phyloP scores from a whole-genome alignment of 805 yeast genomes.

The Metschnikowia picachoensis region DNA sequence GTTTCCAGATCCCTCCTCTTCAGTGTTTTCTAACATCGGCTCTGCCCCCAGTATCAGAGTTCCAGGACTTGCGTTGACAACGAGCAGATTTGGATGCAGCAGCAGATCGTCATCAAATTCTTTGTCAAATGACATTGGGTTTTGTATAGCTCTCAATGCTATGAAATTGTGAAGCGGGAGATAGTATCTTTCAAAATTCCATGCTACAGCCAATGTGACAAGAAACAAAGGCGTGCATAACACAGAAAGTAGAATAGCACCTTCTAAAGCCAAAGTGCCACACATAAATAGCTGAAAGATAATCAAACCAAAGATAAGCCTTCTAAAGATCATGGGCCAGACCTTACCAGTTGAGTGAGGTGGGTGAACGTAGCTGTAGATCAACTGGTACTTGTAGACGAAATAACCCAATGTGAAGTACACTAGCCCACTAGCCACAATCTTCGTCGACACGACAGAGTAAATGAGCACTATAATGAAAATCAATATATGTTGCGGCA shows the following conservation, averaged over 20 bases:
- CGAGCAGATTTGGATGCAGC: conserved; percentile 8
- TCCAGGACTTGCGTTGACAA: conserved; percentile 4
- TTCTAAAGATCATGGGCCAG: conserved; percentile 60
- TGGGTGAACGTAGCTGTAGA: conserved; percentile 59
- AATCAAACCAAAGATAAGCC: conserved; percentile 52
- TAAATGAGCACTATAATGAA: conserved; percentile 57
- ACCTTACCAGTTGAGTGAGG: conserved; percentile 65
- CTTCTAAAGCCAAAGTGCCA: conserved; percentile 59
- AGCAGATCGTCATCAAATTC: conserved; percentile 38
- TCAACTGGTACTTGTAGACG: conserved; percentile 59
- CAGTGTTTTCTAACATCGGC: background rate
- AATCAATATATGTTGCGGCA: conserved; percentile 59
- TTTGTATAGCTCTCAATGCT: conserved; percentile 55
- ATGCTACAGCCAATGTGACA: conserved; percentile 41
- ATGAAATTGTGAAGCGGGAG: conserved; percentile 52
- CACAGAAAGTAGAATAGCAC: conserved; percentile 47
- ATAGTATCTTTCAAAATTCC: conserved; percentile 53
- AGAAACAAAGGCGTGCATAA: conserved; percentile 48
- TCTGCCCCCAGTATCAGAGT: conserved; percentile 2
- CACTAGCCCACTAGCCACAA: conserved; percentile 53
- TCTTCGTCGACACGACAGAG: conserved; percentile 59
- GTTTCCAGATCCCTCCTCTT: background rate
- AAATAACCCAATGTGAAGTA: conserved; percentile 55
- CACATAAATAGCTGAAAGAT: conserved; percentile 60
- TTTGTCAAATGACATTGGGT: conserved; percentile 37